phyloP scores from a whole-genome alignment of 257 asterid genomes.

The Penstemon newberryi region DNA sequence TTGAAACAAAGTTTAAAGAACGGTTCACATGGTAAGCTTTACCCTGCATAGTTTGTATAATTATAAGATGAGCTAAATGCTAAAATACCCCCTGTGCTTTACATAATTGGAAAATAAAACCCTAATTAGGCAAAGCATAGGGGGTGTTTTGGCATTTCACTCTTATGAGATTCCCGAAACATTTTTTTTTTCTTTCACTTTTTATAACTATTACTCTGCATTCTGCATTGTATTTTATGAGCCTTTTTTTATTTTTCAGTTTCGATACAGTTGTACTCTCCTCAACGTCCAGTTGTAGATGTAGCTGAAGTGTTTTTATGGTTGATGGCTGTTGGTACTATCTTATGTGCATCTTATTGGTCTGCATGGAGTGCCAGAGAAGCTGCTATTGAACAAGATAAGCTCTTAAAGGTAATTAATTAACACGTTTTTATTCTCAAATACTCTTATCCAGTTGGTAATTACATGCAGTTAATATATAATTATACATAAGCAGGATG shows the following conservation, averaged over 20 bases:
- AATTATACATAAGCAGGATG: slow-evolving; percentile 59
- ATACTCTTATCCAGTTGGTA: slow-evolving; percentile 12
- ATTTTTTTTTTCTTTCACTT: no score
- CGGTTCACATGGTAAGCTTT: slow-evolving; percentile 64
- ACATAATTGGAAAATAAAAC: no score
- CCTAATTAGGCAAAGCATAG: no score
- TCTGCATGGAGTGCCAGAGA: slow-evolving; percentile 94
- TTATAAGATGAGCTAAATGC: no score
- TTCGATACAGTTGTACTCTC: slow-evolving; percentile 85
- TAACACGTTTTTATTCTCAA: not conserved
- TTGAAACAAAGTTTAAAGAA: slow-evolving; percentile 50
- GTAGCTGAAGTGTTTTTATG: slow-evolving; percentile 94
- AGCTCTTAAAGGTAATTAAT: slow-evolving; percentile 65
- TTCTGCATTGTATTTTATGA: slow-evolving; percentile 22
- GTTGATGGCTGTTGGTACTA: slow-evolving; percentile 93
- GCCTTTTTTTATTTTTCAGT: slow-evolving; percentile 48
- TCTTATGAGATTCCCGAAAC: no score
- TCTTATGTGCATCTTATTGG: slow-evolving; percentile 88
- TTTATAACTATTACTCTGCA: no score
- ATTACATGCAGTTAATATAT: slow-evolving; percentile 6
- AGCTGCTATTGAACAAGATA: slow-evolving; percentile 79
- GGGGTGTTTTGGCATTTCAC: no score
- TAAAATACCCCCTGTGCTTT: no score
- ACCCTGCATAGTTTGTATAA: not conserved
- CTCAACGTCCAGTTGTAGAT: slow-evolving; percentile 76